Evolutionary conservation across 1,284 basidiomycete genomes (phyloP), one percentile per base, ranked within the genome.

Genomic region (Pterulicium gracile): DNA sequence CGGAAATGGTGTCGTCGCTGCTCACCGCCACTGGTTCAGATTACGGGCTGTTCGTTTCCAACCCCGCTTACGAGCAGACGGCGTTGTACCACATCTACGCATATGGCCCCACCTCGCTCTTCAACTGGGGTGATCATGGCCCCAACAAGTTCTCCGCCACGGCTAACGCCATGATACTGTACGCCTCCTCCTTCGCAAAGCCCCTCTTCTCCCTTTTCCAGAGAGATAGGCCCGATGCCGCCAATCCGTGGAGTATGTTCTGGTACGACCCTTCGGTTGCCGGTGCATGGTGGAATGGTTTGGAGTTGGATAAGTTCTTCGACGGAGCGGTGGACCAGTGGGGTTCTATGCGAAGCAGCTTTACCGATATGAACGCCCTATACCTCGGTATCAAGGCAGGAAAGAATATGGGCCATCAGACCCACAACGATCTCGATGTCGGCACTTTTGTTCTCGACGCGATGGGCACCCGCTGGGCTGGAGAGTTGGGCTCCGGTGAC

Each of bases 401-500:
- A 39, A 75, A 69, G 53, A 70, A 83, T 52, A 74, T 76, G 50
- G 77, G 77, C 35, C 88, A 90, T 60, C 90, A 96, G 69, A 92
- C 88, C 1, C 93, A 97, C 65, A 92, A 93, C 55, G 90, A 96
- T 61, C 75, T 97, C 49, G 94, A 97, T 61, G 76, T 74, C 45
- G 94, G 94, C 55, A 89, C 94, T 68, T 98, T 98, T 61, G 91
- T 98, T 42, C 64, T 98, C 40, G 96, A 99, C 61, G 94, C 93
- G 14, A 69, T 97, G 56, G 95, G 94, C 50, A 82, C 85, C 42
- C 87, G 95, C 48, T 99, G 92, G 91, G 89, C 88, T 27, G 96
- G 96, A 50, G 95, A 98, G 59, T 79, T 93, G 43, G 95, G 95
- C 17, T 88, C 82, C 4, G 92, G 77, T 24, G 79, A 97, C 63